Percentiles rank a stretch among this genome's conserved stretches.
Conservation (phyloP, 2,329 filamentous ascomycete genomes). For the Claviceps spartinae region DNA sequence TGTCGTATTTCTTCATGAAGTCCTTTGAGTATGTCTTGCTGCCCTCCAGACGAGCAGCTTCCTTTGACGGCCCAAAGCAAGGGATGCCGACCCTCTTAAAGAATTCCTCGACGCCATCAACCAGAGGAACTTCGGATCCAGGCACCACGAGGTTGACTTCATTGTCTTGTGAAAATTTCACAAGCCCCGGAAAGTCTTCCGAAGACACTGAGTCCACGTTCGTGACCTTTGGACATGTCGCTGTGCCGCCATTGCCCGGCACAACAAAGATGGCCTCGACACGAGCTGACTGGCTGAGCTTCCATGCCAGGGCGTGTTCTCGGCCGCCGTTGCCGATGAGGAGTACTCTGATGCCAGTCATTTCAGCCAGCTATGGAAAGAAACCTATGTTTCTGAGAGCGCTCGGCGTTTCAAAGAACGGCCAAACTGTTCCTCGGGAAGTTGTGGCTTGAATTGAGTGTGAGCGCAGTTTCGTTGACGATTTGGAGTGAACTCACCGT, state of each 20-base stretch:
- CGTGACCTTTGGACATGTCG: constrained; percentile 51
- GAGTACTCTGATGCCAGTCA: constrained; percentile 50
- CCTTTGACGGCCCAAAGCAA: constrained; percentile 74
- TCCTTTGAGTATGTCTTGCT: constrained; percentile 97
- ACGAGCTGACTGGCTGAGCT: constrained; percentile 66
- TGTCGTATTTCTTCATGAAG: constrained; percentile 84
- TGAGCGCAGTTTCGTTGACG: neutral
- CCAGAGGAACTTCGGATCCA: constrained; percentile 85
- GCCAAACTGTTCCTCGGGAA: neutral
- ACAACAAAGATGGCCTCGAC: constrained; percentile 62
- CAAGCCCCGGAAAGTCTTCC: constrained; percentile 66
- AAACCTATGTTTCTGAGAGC: neutral
- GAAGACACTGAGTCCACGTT: constrained; percentile 59
- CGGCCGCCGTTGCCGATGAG: constrained; percentile 88
- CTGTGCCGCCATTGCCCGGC: constrained; percentile 81
- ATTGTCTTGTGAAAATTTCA: constrained; percentile 59
- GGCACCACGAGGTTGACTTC: constrained; percentile 73
- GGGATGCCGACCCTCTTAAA: constrained; percentile 63
- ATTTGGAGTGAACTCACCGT: neutral
- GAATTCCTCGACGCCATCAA: constrained; percentile 75
- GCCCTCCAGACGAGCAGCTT: constrained; percentile 81
- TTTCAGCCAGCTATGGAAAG: constrained; percentile 2
- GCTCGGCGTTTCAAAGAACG: neutral
- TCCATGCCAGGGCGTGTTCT: constrained; percentile 92
- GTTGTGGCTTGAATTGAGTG: neutral